Percentiles rank a stretch among this genome's conserved stretches.
phyloP scores from a whole-genome alignment of 805 yeast species.

The Wickerhamiella occidentalis region DNA sequence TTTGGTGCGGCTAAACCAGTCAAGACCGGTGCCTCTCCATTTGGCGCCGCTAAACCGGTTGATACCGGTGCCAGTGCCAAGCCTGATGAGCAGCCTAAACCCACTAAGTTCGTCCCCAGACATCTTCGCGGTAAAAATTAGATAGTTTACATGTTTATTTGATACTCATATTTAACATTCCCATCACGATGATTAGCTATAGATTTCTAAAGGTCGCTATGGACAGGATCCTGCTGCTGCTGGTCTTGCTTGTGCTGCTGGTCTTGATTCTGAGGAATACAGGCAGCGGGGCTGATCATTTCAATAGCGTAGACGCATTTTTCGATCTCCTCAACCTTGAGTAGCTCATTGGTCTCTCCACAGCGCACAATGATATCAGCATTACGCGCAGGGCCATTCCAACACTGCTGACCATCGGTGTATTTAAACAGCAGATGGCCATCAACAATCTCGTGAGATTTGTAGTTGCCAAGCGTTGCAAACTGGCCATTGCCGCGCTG shows the following conservation, averaged over 20 bases:
- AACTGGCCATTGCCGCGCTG: conserved; percentile 43
- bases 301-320: conserved; percentile 63
- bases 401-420: conserved; percentile 63
- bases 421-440: conserved; percentile 40
- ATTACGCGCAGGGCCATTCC: conserved; percentile 86
- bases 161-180: neutral
- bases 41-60: conserved; percentile 8
- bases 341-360: conserved; percentile 43
- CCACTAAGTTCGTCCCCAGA: neutral
- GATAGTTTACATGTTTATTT: neutral
- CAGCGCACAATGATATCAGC: conserved; percentile 56
- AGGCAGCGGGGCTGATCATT: conserved; percentile 20
- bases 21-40: conserved; percentile 6
- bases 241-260: neutral
- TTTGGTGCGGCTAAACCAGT: conserved; percentile 17
- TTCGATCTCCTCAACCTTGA: conserved; percentile 76
- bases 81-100: neutral
- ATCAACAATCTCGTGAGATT: conserved; percentile 20
- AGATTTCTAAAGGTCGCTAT: neutral
- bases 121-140: neutral
- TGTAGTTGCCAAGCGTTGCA: conserved; percentile 39
- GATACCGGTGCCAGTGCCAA: neutral
- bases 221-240: neutral
- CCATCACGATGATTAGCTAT: too few species aligned
- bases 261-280: conserved; percentile 6